Percentiles rank a stretch among this genome's conserved stretches.
These are phyloP conservation scores for Paraphoma sp. DNA, from an alignment of 2,329 filamentous ascomycete genomes.

Conservation along the genomic window DNA sequence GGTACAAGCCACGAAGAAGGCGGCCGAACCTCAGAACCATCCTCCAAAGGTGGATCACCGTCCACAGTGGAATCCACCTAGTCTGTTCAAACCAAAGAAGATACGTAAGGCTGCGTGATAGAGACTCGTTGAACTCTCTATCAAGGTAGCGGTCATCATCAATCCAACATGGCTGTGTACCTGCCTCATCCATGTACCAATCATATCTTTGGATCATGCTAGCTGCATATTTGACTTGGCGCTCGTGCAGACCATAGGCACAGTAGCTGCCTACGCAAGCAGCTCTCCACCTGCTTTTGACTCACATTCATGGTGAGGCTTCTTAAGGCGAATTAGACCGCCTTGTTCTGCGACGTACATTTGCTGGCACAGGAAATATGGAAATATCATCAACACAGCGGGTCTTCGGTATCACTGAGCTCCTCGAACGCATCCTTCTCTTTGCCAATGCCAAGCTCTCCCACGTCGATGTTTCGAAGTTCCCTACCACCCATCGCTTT, in stretches of 20 bases:
- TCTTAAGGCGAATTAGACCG: no score
- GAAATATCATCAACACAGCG: neutral
- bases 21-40: neutral
- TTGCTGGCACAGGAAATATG: neutral
- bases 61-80: neutral
- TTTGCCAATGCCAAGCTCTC: neutral
- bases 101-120: neutral
- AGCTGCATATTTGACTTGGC: neutral
- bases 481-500: neutral
- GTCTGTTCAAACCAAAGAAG: neutral
- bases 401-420: neutral
- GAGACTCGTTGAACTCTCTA: no score
- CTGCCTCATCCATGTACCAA: neutral
- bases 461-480: neutral
- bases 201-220: neutral
- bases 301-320: no score
- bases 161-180: neutral
- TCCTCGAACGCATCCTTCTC: neutral
- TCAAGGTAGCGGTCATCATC: neutral
- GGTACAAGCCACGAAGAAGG: neutral
- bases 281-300: neutral
- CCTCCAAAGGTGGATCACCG: neutral
- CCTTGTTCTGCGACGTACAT: no score
- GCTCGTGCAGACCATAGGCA: neutral
- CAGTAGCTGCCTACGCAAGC: neutral